Base-by-base conservation (phyloP, 305 asterid genomes). In the Petunia hybrid region DNA sequence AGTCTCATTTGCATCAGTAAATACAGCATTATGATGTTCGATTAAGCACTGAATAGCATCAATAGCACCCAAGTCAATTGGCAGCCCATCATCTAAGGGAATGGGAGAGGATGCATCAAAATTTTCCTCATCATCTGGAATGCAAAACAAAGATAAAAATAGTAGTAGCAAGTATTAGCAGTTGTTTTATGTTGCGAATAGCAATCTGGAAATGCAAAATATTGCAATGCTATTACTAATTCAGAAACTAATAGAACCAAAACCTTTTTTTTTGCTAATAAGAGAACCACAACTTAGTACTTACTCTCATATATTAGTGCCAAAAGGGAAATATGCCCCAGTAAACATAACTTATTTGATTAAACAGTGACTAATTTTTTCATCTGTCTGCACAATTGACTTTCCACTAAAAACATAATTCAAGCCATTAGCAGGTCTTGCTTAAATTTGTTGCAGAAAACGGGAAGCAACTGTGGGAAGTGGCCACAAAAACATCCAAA, bases 21-120 rank as follows among this genome's bases (percentile, higher is more conserved):
- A 93, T 74, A 89, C 84, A 7, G 93, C 88, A 80, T 89, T 92
- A 81, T 93, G 98, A 77, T 93, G 95, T 83, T 85, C 95, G 60
- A 92, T 89, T 85, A 93, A 88, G 85, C 97, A 91, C 84, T 90
- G 97, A 73, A 92, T 79, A 61, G 88, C 95, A 86, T 93, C 98
- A 69, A 93, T 93, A 6, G 93, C 95, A 22, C 85, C 90, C 80
- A 90, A 90, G 82, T 90, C 95, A 3, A 92, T 86, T 3, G 90
- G 87, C 82, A 63, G 45, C 40, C 90, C 98, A 12, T 93, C 98
- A 59, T 93, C 95, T 85, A 93, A 89, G 31, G 98, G 89, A 68
- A 91, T 91, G 36, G 92, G 87, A 59, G 97, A 89, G 45, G 97
- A 93, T n/a, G 87, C 97, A 81, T 90, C 97, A 51, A 78, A 80